Base-by-base conservation (phyloP, 2,329 filamentous ascomycete species). In the Fusarium goolgardi region DNA sequence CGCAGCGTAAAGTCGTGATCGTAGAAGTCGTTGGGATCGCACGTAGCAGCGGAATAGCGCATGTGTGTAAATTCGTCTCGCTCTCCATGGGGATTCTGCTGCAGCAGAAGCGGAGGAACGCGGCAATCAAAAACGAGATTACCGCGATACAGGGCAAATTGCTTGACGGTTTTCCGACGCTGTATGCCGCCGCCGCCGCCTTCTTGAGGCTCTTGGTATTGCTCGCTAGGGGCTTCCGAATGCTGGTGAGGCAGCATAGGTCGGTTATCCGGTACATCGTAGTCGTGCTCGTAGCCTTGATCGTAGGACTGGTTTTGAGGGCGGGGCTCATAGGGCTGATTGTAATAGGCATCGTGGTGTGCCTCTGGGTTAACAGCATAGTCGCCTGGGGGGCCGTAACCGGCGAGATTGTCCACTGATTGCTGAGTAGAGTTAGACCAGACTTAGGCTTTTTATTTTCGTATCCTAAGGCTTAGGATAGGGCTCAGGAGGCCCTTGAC, bases 101-200 rank as follows among this genome's bases (percentile, higher is more conserved):
- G 94, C 44, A 99, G 83, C 43, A 99, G 83, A 73, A 90, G 88
- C 0, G 96, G 95, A 1, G 96, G 95, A 59, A 99, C 93, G 0
- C 96, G 96, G 77, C 96, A 99, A 79, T 99, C 96, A 5, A 99
- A 89, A 37, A 99, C 94, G 74, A 99, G 86, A 80, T 99, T 99
- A 68, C 96, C 96, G 71, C 96, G 91, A 84, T 97, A 99, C 54
- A 99, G 81, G 74, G 96, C 90, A n/a, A 99, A 95, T 82, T 97
- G 93, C 81, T 98, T 99, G 49, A 99, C 95, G 0, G 96, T 99
- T 84, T 98, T 99, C 92, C 93, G 98, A 77, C 96, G 87, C 78
- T 92, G 91, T 71, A 98, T 89, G 18, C 76, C 77, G 21, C 69
- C 32, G 6, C 34, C 70, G 2, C 35, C 70, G 1, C 82, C 86